Evolutionary conservation across 352 stramenopile species (phyloP).

Genomic region (Phytophthora rubi): DNA sequence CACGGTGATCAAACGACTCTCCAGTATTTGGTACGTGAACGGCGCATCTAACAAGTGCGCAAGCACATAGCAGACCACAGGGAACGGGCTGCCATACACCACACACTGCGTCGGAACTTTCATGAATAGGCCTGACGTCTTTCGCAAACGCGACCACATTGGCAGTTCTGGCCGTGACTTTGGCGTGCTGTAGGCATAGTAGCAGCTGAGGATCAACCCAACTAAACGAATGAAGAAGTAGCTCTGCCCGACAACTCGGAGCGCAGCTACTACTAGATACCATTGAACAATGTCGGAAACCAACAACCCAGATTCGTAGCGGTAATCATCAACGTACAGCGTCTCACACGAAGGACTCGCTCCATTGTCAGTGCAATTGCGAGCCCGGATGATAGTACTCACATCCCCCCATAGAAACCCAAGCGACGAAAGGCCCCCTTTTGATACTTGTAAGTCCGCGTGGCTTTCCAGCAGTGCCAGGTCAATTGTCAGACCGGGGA

Average conservation of each 20-base stretch:
- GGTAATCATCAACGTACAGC: slow-evolving; percentile 44
- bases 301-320: slow-evolving; percentile 34
- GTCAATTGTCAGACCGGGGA: slow-evolving; percentile 10
- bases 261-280: slow-evolving; percentile 25
- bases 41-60: slow-evolving; percentile 50
- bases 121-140: slow-evolving; percentile 31
- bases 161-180: background rate
- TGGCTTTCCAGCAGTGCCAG: slow-evolving; percentile 21
- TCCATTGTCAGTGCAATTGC: slow-evolving; percentile 4
- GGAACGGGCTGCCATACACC: slow-evolving; percentile 48
- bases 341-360: slow-evolving; percentile 25
- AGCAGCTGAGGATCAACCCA: slow-evolving; percentile 24
- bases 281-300: slow-evolving; percentile 28
- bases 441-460: slow-evolving; percentile 17
- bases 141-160: background rate
- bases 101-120: slow-evolving; percentile 47
- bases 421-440: background rate
- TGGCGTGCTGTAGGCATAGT: slow-evolving; percentile 10
- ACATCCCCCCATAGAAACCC: slow-evolving; percentile 12
- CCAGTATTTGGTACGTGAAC: slow-evolving; percentile 38
- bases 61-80: slow-evolving; percentile 44
- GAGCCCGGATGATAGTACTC: slow-evolving; percentile 18
- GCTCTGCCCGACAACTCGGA: slow-evolving; percentile 36
- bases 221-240: slow-evolving; percentile 41
- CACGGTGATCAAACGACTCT: slow-evolving; percentile 28